Evolutionary conservation across 805 yeast genomes (phyloP), one percentile per base, ranked within the genome.

Genomic region (Wickerhamiella dianesei): DNA sequence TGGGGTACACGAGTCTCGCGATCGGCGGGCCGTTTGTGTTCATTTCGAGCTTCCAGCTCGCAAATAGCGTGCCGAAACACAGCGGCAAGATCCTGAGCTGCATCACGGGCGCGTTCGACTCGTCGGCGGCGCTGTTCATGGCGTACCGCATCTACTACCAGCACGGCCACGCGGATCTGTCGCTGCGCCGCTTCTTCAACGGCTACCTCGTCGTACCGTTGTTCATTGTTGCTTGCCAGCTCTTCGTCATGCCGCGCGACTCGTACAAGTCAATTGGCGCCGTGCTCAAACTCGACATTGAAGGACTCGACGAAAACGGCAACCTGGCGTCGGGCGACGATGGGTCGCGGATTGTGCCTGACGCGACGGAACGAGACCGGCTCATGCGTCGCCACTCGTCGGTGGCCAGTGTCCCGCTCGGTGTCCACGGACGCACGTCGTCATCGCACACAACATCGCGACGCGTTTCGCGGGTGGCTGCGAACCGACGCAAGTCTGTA

Each of bases 21-120:
- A 68, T 86, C 48, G 95, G 95, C 4, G 96, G 97, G 3, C 97
- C 97, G 8, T 87, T 88, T 65, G 88, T 82, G 18, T 88, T 84
- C 61, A 87, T 89, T 48, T 80, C 94, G 16, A 77, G 86, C 51
- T 87, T 88, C 72, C 96, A 88, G 59, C 69, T 88, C 60, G 83
- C 96, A 4, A 88, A 87, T 60, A 74, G 83, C 21, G 84, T 87
- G 64, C 95, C 95, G 2, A 74, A 75, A 39, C 76, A 75, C 56
- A 81, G 94, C 3, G 96, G 96, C 0, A 72, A 83, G 41, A 71
- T 87, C 18, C 65, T 87, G 53, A 95, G 96, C 0, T 64, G 85
- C 16, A 65, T 88, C 44, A 85, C 96, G 0, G 96, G 96, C n/a
- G 87, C 95, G 0, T 87, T 88, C 59, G 96, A 89, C 63, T 73